phyloP scores from a whole-genome alignment of 179 eudicot genomes.

The Amaranthus tricolor region DNA sequence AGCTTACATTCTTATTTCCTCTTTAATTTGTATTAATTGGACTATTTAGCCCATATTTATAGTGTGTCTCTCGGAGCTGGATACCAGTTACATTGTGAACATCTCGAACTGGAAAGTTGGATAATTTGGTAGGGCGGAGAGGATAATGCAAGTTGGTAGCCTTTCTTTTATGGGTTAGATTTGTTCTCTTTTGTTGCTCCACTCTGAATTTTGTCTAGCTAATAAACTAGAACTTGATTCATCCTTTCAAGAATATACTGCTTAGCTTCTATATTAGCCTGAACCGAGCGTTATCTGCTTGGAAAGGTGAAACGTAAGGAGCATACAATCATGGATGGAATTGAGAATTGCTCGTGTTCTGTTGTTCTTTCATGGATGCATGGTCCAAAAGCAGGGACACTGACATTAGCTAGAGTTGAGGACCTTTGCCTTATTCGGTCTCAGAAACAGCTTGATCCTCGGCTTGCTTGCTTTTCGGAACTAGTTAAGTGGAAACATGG shows the following conservation, averaged over 20 bases:
- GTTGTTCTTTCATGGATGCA: conserved; percentile 57
- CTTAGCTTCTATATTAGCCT: background rate
- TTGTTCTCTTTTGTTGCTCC: background rate
- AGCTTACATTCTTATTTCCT: no score
- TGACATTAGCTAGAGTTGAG: conserved; percentile 31
- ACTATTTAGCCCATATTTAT: no score
- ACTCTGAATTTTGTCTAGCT: background rate
- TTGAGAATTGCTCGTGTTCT: conserved; percentile 50
- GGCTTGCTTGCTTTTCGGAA: conserved; percentile 38
- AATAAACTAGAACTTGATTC: background rate
- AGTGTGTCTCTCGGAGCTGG: background rate
- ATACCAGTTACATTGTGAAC: background rate
- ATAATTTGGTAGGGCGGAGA: background rate
- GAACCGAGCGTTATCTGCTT: background rate
- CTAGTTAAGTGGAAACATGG: conserved; percentile 43
- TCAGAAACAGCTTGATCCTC: conserved; percentile 28
- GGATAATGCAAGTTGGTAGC: background rate
- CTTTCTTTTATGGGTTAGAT: background rate
- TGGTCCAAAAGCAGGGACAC: conserved; percentile 46
- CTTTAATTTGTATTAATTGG: no score
- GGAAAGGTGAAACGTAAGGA: conserved; percentile 38
- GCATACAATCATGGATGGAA: conserved; percentile 35
- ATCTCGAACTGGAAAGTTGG: background rate
- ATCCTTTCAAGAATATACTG: background rate
- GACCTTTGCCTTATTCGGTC: conserved; percentile 37